Evolutionary conservation across 768 basidiomycete species (phyloP), one percentile per base, ranked within the genome.

Genomic region (Lentinula sp.): DNA sequence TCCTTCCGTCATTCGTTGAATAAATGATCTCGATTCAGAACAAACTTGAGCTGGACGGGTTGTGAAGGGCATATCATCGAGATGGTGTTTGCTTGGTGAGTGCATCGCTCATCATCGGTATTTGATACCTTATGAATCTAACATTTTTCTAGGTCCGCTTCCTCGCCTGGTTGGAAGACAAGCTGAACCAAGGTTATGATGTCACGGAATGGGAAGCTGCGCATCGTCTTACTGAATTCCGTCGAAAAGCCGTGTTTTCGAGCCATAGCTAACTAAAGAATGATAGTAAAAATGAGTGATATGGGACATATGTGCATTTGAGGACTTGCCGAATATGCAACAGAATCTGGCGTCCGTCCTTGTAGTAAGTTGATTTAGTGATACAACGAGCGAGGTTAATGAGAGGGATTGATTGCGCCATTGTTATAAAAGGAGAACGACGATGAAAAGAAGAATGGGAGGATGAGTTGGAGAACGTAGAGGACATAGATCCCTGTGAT

Each of bases 151-250:
- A 87, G 85, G 82, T 85, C 48, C 80, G 79, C 68, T 98, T 93
- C 86, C 83, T 95, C 62, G 90, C 93, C 1, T 96, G 94, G 93
- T 77, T 99, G 2, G 94, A 98, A 61, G 74, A 84, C 61, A 89
- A 92, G 71, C 78, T 95, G 40, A 71, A 76, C 28, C 82, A 88
- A 61, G 89, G 89, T 54, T 90, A 89, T 68, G 83, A 88, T 62
- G 88, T 98, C 65, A 90, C 89, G 5, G 96, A 98, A 73, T 97
- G 89, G 77, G 92, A 95, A 69, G 95, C 95, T 11, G 91, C 86
- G 1, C 91, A 87, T 71, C 84, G 90, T 58, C 75, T 97, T 61
- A 89, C 86, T 0, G 86, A 90, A 73, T 91, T 84, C 70, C 80
- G 93, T 62, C 77, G 83, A 67, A 80, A 84, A 68, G 79, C 83